phyloP scores from a whole-genome alignment of 805 yeast genomes.

The Candida corydali region DNA sequence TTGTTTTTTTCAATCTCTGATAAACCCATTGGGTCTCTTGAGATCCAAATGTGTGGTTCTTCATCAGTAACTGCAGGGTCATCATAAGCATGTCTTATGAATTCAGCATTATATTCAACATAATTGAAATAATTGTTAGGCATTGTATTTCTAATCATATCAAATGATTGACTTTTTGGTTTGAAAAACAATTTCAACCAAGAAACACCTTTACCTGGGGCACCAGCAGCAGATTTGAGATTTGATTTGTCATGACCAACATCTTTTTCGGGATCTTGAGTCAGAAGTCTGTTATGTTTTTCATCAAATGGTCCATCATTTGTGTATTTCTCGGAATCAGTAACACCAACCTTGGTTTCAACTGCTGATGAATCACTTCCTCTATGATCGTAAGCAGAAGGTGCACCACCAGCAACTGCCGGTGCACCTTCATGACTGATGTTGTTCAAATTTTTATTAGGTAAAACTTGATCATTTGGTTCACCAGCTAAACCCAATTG shows the following conservation, averaged over 20 bases:
- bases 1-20: slow-evolving; percentile 54
- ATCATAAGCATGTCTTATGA: slow-evolving; percentile 41
- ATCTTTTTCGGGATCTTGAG: slow-evolving; percentile 12
- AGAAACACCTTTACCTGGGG: slow-evolving; percentile 21
- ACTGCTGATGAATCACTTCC: slow-evolving; percentile 8
- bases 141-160: slow-evolving; percentile 38
- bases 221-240: slow-evolving; percentile 11
- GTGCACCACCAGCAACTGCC: neutral
- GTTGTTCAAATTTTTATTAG: slow-evolving; percentile 5
- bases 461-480: slow-evolving; percentile 3
- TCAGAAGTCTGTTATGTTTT: slow-evolving; percentile 17
- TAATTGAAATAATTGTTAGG: slow-evolving; percentile 40
- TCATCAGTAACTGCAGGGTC: slow-evolving; percentile 56
- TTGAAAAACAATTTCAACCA: slow-evolving; percentile 39
- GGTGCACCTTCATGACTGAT: neutral
- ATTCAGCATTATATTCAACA: slow-evolving; percentile 38
- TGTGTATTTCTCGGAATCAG: slow-evolving; percentile 11
- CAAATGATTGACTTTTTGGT: slow-evolving; percentile 48
- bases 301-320: slow-evolving; percentile 16
- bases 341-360: slow-evolving; percentile 7
- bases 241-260: slow-evolving; percentile 10
- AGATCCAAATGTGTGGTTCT: slow-evolving; percentile 67
- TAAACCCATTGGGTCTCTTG: slow-evolving; percentile 64
- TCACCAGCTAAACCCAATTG: slow-evolving; percentile 28
- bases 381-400: slow-evolving; percentile 1